Evolutionary conservation across 2,329 filamentous ascomycete species (phyloP).

Genomic region (Periconia sp.): DNA sequence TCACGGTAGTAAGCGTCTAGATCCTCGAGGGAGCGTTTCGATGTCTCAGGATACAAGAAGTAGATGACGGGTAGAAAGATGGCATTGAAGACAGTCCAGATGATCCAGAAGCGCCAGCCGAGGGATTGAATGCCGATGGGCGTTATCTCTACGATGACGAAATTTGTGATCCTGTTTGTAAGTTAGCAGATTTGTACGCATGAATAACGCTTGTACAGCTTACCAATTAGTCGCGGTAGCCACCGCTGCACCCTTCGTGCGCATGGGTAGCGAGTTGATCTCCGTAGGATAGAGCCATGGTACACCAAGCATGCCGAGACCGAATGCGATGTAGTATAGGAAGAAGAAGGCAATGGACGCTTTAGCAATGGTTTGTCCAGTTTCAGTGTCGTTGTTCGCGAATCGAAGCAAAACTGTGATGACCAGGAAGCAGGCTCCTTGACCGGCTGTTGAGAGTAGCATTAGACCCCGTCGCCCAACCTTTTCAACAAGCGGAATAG

Average conservation of each 20-base stretch:
- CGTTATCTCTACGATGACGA: slow-evolving; percentile 13
- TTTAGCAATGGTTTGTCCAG: background rate
- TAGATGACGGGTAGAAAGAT: slow-evolving; percentile 26
- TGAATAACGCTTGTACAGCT: background rate
- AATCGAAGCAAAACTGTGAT: slow-evolving; percentile 12
- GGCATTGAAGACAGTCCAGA: slow-evolving; percentile 19
- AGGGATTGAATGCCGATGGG: slow-evolving; percentile 48
- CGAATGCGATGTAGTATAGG: slow-evolving; percentile 53
- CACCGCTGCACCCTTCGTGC: slow-evolving; percentile 10
- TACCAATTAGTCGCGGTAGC: slow-evolving; percentile 8
- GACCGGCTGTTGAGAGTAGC: background rate
- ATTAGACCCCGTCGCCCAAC: background rate
- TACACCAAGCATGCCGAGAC: slow-evolving; percentile 42
- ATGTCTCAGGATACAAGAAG: slow-evolving; percentile 44
- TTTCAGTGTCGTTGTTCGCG: too few relatives aligned
- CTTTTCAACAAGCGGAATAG: background rate
- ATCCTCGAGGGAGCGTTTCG: slow-evolving; percentile 69
- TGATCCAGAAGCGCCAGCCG: slow-evolving; percentile 49
- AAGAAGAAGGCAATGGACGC: slow-evolving; percentile 44
- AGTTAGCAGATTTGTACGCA: too few relatives aligned
- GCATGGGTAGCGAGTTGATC: slow-evolving; percentile 9
- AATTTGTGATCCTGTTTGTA: background rate
- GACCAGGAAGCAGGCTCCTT: slow-evolving; percentile 11
- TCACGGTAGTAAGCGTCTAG: too few relatives aligned
- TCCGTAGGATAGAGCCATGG: slow-evolving; percentile 19